Percentiles rank a stretch among this genome's conserved stretches.
phyloP scores from a whole-genome alignment of 2,329 filamentous ascomycete genomes.

The Apiospora koreana region DNA sequence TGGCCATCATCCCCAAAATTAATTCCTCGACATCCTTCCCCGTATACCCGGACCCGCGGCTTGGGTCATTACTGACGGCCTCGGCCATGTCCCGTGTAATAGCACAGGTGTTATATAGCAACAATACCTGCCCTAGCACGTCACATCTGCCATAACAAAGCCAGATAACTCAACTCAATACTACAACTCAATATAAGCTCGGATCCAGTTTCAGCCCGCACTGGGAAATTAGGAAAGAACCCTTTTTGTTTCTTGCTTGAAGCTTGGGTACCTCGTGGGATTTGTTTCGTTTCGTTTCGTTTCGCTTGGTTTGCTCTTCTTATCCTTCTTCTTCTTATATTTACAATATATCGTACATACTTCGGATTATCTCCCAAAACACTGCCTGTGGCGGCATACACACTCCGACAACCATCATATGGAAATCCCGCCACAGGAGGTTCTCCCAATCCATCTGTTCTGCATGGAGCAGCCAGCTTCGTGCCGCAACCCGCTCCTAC shows the following conservation, averaged over 20 bases:
- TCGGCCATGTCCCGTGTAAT: slow-evolving; percentile 1
- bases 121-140: background rate
- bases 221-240: background rate
- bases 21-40: background rate
- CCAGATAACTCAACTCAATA: background rate
- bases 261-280: background rate
- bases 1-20: background rate
- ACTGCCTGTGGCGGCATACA: background rate
- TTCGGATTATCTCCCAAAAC: background rate
- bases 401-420: background rate
- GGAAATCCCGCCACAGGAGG: background rate
- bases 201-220: slow-evolving; percentile 7
- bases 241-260: slow-evolving; percentile 7
- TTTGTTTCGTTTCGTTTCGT: slow-evolving; percentile 10
- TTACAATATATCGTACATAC: slow-evolving; percentile 8
- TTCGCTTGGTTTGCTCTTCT: slow-evolving; percentile 1
- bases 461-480: background rate
- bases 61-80: background rate
- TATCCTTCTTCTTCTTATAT: slow-evolving; percentile 1
- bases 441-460: background rate
- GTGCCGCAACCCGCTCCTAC: background rate
- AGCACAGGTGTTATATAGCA: background rate
- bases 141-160: background rate
- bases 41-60: background rate
- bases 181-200: slow-evolving; percentile 5